phyloP scores from a whole-genome alignment of 1,139 yeast species.

The Candida tunisiensis region DNA sequence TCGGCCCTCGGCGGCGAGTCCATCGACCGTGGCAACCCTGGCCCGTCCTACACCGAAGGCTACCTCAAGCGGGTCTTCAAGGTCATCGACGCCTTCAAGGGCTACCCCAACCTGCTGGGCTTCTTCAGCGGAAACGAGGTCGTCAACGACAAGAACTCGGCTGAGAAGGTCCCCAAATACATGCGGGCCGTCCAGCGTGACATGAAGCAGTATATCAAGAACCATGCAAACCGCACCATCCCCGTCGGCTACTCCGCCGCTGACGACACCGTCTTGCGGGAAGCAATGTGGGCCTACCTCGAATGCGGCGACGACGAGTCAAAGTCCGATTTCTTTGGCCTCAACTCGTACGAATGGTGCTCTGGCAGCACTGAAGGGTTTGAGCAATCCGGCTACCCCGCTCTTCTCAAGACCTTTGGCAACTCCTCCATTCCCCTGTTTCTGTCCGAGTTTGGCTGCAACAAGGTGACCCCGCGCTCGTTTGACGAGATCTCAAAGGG shows the following conservation, averaged over 20 bases:
- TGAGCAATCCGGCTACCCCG: constrained; percentile 41
- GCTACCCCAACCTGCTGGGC: constrained; percentile 78
- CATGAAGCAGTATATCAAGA: constrained; percentile 49
- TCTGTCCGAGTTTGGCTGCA: constrained; percentile 91
- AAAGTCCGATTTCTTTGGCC: constrained; percentile 83
- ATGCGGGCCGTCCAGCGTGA: constrained; percentile 71
- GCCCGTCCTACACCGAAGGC: constrained; percentile 54
- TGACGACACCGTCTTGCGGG: constrained; percentile 65
- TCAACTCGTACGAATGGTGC: constrained; percentile 84
- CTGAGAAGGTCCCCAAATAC: constrained; percentile 31
- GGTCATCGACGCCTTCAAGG: constrained; percentile 67
- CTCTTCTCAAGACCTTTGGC: constrained; percentile 52
- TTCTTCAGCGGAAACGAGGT: constrained; percentile 94
- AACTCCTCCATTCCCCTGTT: constrained; percentile 62
- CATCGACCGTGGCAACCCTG: constrained; percentile 76
- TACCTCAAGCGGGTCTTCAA: constrained; percentile 66
- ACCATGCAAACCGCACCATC: constrained; percentile 42
- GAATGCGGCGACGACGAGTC: constrained; percentile 51
- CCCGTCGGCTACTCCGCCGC: constrained; percentile 98
- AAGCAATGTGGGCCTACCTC: constrained; percentile 61
- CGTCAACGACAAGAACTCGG: constrained; percentile 64
- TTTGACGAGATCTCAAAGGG: constrained; percentile 57
- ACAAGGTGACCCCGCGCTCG: constrained; percentile 44
- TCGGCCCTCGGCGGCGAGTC: constrained; percentile 84
- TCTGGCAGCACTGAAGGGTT: constrained; percentile 9